These are phyloP conservation scores for Chenopodium album DNA, from an alignment of 148 eudicot species.

Conservation along the genomic window DNA sequence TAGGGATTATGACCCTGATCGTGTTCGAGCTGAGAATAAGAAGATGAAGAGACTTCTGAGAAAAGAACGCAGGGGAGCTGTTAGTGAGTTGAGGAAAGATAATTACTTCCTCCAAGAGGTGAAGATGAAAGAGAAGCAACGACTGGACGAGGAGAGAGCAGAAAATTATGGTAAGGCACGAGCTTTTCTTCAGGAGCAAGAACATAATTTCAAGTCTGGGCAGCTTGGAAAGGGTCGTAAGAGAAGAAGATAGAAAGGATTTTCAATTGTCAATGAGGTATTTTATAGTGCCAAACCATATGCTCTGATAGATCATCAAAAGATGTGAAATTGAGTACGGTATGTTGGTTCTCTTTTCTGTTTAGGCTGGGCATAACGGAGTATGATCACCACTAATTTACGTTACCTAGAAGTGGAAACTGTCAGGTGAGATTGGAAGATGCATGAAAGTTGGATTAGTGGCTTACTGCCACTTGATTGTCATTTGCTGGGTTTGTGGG, in stretches of 20 bases:
- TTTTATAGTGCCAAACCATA: not conserved
- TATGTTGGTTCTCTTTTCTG: not conserved
- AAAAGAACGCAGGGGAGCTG: constrained; percentile 68
- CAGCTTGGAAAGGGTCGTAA: constrained; percentile 80
- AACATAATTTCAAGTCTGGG: constrained; percentile 87
- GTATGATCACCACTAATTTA: not conserved
- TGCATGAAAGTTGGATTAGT: no score
- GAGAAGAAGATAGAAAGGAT: constrained; percentile 42
- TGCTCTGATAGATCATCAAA: not conserved
- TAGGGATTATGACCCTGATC: constrained; percentile 93
- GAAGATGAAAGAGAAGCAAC: constrained; percentile 58
- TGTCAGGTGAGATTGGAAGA: no score
- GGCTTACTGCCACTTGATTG: not conserved
- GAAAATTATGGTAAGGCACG: constrained; percentile 61
- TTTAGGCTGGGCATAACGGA: not conserved
- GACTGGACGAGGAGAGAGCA: constrained; percentile 63
- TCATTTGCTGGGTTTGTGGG: no score
- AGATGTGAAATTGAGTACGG: not conserved
- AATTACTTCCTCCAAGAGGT: constrained; percentile 66
- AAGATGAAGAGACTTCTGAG: constrained; percentile 52
- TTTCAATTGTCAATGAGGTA: not conserved
- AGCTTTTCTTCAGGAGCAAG: constrained; percentile 97
- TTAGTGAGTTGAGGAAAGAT: constrained; percentile 79
- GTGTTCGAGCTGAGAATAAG: constrained; percentile 63
- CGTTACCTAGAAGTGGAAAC: no score